These are phyloP conservation scores for Talaromyces adpressus DNA, from an alignment of 495 filamentous ascomycete genomes.

Conservation along the genomic window DNA sequence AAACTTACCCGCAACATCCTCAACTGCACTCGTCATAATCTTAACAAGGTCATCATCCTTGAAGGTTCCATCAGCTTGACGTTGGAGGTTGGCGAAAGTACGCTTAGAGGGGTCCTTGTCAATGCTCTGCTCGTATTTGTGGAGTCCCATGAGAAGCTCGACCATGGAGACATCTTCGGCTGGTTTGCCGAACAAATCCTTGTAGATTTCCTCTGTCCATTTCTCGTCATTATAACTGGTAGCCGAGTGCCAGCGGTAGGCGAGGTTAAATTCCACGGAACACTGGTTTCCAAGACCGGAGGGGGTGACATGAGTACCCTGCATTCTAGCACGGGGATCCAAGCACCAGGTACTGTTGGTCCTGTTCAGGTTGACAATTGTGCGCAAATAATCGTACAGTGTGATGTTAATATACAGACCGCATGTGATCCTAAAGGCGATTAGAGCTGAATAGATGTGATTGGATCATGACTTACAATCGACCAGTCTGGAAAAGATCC, in stretches of 20 bases:
- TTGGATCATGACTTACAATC: conserved; percentile 35
- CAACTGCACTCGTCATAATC: conserved; percentile 51
- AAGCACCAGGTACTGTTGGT: conserved; percentile 73
- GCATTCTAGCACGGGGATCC: conserved; percentile 39
- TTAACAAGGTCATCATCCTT: conserved; percentile 56
- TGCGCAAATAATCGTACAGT: conserved; percentile 75
- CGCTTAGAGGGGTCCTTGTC: conserved; percentile 47
- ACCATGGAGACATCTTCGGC: conserved; percentile 43
- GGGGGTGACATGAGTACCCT: conserved; percentile 48
- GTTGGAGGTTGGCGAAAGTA: conserved; percentile 49
- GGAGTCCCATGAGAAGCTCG: conserved; percentile 47
- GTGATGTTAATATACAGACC: conserved; percentile 83
- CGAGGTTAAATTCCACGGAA: conserved; percentile 64
- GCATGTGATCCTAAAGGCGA: conserved; percentile 51
- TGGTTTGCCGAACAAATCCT: conserved; percentile 47
- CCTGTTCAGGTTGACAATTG: conserved; percentile 76
- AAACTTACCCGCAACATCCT: conserved; percentile 49
- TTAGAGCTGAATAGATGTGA: conserved; percentile 9
- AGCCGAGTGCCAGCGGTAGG: conserved; percentile 66
- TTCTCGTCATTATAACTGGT: conserved; percentile 56
- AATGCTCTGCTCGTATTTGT: conserved; percentile 42
- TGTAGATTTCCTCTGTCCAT: conserved; percentile 56
- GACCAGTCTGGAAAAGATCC: conserved; percentile 76
- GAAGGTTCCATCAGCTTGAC: conserved; percentile 50
- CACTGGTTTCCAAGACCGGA: conserved; percentile 65